Base-by-base conservation (phyloP, 371 early-diverging fungal species). In the Phascolomyces articulosus region DNA sequence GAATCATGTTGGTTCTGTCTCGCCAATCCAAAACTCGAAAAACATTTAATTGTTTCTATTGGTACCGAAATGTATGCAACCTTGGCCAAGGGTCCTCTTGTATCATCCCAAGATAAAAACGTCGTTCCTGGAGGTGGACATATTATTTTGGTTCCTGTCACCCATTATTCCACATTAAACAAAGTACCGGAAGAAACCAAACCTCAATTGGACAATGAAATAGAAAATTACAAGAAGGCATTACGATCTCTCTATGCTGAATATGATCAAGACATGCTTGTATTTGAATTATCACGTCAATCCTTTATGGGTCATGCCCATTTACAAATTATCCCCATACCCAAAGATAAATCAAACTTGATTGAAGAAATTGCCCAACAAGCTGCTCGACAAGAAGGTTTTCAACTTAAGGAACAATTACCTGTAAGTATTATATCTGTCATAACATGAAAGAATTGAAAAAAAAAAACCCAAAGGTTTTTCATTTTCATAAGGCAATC, bases 1-100 rank as follows among this genome's bases (percentile, higher is more conserved):
- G 68, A 73, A 31, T 77, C 87, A 1, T 95, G 96, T 70, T 95
- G 96, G 96, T 95, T 95, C 76, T 95, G 96, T 68, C 76, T 94
- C 40, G 80, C 91, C 8, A 93, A 92, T 62, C 92, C 93, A 0
- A 86, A 89, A 41, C 71, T 91, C 6, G 91, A 90, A 61, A 91
- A 90, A 73, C 94, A 94, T 67, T 72, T 95, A 62, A 87, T 95
- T 64, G 85, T 89, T 7, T 84, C 89, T 9, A 87, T 94, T 72
- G 91, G 90, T 3, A 68, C 70, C 2, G 89, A 90, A 55, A 70
- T 86, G n/a, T 95, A 94, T 64, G 58, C 87, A 54, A 85, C 94
- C 13, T 67, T 91, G 44, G 90, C 94, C 15, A 93, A 93, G 72
- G 96, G 96, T 13, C 85, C 85, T 13, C 70, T 92, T 8, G 69